Conservation (phyloP, 129 eudicot species). For the Centella asiatica region DNA sequence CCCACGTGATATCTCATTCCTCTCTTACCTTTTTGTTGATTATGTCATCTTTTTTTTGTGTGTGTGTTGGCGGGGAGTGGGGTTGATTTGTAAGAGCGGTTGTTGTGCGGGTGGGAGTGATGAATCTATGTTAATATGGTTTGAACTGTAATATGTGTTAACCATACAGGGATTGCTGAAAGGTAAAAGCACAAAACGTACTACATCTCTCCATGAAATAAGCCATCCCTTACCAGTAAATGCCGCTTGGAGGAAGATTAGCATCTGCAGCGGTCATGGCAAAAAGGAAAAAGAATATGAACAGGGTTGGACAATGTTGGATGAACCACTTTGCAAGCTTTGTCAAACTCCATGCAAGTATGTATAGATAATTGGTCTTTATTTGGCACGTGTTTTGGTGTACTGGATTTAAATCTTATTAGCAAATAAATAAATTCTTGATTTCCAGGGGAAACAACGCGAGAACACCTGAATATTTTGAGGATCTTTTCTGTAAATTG, state of each 20-base stretch:
- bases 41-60: neutral
- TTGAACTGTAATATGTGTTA: constrained; percentile 7
- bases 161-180: constrained; percentile 70
- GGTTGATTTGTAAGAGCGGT: no score
- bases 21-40: neutral
- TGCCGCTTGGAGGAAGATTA: constrained; percentile 57
- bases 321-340: constrained; percentile 92
- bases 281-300: constrained; percentile 49
- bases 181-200: constrained; percentile 76
- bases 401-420: no score
- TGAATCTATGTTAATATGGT: no score
- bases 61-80: no score
- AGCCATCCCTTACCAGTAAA: constrained; percentile 62
- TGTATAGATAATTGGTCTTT: constrained; percentile 21
- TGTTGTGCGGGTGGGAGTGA: no score
- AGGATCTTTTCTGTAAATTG: constrained; percentile 82
- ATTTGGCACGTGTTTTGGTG: no score
- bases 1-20: constrained; percentile 10
- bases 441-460: constrained; percentile 64
- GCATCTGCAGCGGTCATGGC: constrained; percentile 31
- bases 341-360: constrained; percentile 84
- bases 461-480: constrained; percentile 66
- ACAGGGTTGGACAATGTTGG: constrained; percentile 63
- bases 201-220: constrained; percentile 58
- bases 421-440: constrained; percentile 11